A percentile compares a stretch with the other conserved stretches of the same genome.
phyloP scores from a whole-genome alignment of 495 filamentous ascomycete species.

The Penicillium arizonense region DNA sequence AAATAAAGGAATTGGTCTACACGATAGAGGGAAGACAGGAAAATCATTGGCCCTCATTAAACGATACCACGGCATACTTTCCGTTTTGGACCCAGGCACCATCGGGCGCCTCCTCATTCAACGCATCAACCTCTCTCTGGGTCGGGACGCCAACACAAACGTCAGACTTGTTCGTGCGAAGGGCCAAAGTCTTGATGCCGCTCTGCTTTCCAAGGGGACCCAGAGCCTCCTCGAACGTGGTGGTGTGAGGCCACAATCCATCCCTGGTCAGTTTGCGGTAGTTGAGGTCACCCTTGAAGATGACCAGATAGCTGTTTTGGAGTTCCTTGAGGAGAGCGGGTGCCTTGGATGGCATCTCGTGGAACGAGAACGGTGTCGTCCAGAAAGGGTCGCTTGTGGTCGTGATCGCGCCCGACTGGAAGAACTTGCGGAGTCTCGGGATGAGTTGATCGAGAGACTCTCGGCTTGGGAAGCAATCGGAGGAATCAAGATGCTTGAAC shows the following conservation, averaged over 20 bases:
- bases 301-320: conserved; percentile 68
- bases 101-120: conserved; percentile 56
- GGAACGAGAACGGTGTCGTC: conserved; percentile 74
- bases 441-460: conserved; percentile 63
- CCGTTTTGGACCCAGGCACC: conserved; percentile 85
- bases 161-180: conserved; percentile 86
- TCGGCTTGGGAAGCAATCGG: conserved; percentile 61
- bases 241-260: conserved; percentile 74
- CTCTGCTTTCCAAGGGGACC: conserved; percentile 73
- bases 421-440: conserved; percentile 60
- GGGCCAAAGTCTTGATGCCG: conserved; percentile 67
- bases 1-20: background rate
- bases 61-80: conserved; percentile 85
- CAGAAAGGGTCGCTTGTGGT: conserved; percentile 73
- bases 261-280: conserved; percentile 81
- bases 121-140: conserved; percentile 64
- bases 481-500: conserved; percentile 60
- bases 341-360: conserved; percentile 63
- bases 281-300: conserved; percentile 89
- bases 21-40: conserved; percentile 13
- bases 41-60: conserved; percentile 58
- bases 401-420: conserved; percentile 66
- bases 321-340: conserved; percentile 63
- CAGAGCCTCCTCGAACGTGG: conserved; percentile 70
- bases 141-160: conserved; percentile 77